Conservation (phyloP, 208 protist genomes). For the Trypanosoma theileri region DNA sequence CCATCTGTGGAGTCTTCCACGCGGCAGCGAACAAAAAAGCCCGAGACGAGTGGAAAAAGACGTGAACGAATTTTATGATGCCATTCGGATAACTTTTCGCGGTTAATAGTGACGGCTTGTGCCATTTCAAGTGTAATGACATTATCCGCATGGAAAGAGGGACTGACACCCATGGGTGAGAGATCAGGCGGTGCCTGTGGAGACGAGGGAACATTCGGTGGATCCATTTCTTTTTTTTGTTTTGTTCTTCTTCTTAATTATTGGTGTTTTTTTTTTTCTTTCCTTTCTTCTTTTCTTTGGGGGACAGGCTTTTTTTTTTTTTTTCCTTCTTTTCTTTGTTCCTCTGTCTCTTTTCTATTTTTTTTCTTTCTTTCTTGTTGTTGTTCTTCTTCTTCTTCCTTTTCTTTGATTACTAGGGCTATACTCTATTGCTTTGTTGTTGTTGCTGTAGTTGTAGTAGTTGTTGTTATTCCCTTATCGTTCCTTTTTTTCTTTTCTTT, state of each 20-base stretch:
- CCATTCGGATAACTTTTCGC: conserved; percentile 90
- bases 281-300: neutral
- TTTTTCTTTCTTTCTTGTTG: neutral
- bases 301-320: neutral
- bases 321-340: neutral
- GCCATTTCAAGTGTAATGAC: conserved; percentile 73
- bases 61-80: conserved; percentile 87
- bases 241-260: conserved; percentile 5
- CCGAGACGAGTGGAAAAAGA: conserved; percentile 78
- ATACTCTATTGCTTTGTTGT: neutral
- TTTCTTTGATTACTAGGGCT: neutral
- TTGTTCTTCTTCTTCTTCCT: neutral
- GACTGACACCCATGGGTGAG: conserved; percentile 30
- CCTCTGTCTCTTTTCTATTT: neutral
- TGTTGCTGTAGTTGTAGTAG: too few relatives aligned
- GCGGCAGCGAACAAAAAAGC: conserved; percentile 91
- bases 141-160: conserved; percentile 53
- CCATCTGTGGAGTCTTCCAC: conserved; percentile 88
- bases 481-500: neutral
- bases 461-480: neutral
- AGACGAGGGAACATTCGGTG: conserved; percentile 68
- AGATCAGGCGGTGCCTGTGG: conserved; percentile 58
- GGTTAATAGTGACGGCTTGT: conserved; percentile 86
- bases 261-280: conserved; percentile 26
- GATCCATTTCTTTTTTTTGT: conserved; percentile 49